A percentile compares a stretch with the other conserved stretches of the same genome.
phyloP scores from a whole-genome alignment of 2,329 filamentous ascomycete genomes.

The Monosporascus cannonballus region DNA sequence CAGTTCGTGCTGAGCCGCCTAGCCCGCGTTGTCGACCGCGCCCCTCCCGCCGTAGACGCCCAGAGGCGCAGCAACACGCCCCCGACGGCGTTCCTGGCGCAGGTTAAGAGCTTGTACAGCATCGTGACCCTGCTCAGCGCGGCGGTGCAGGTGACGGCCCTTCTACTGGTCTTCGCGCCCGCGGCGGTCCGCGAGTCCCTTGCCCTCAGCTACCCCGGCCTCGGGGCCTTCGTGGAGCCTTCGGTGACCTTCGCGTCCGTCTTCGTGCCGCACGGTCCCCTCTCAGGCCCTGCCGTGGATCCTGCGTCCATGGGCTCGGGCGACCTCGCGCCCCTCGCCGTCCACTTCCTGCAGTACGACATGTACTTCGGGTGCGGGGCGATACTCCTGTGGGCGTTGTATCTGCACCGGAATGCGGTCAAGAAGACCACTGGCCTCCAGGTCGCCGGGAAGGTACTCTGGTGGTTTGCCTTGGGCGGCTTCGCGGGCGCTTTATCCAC shows the following conservation, averaged over 20 bases:
- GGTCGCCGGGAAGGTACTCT: background rate
- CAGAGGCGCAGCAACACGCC: too few relatives aligned
- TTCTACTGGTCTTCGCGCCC: background rate
- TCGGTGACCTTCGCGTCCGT: background rate
- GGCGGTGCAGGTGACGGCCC: background rate
- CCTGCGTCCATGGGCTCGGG: background rate
- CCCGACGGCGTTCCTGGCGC: background rate
- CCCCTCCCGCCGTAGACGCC: background rate
- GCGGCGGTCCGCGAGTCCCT: background rate
- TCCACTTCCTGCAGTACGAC: background rate
- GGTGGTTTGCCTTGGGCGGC: background rate
- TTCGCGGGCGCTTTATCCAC: background rate
- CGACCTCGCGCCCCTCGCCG: background rate
- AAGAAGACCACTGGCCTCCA: background rate
- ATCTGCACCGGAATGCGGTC: background rate
- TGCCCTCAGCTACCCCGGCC: background rate
- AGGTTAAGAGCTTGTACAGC: background rate
- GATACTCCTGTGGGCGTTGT: background rate
- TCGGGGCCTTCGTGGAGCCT: background rate
- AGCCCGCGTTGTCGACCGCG: background rate
- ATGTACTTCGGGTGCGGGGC: background rate
- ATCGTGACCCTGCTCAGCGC: background rate
- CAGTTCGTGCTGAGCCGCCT: background rate
- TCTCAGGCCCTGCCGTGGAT: background rate
- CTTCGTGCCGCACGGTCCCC: background rate